Base-by-base conservation (phyloP, 805 yeast species). In the Geotrichum ghanense region DNA sequence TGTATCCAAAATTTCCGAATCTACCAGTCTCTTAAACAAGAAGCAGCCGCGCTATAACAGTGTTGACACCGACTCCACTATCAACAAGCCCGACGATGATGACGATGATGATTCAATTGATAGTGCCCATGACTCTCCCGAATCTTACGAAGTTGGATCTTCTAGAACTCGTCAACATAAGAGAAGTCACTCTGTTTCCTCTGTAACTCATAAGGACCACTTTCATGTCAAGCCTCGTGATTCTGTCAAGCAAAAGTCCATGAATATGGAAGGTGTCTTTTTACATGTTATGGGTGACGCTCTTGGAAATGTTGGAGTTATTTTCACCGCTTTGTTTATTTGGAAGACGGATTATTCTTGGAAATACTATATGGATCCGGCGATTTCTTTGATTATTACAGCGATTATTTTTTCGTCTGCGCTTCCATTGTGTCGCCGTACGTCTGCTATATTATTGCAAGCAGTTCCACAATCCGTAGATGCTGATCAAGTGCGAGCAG, bases 241-340 rank as follows among this genome's bases (percentile, higher is more conserved):
- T 21, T 44, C 26, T 37, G 48, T 45, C 45, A 39, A 69, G 50
- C 56, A 64, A 25, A 78, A 75, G 59, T 84, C 95, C n/a, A 70
- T 90, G 69, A 90, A 92, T 65, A 90, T 90, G 97, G 89, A 86
- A 57, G 98, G 98, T 52, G 97, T 90, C 2, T 92, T 86, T 60
- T 71, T 90, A 59, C 98, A 90, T 60, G 98, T 92, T 10, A 52
- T 92, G 55, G 97, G 97, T 41, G 98, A 90, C 65, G 97, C 97
- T 1, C 70, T 90, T 48, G 97, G 98, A 52, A 90, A 90, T 61
- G 68, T 90, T 46, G 97, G 97, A 53, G 98, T 90, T 45, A 92
- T 90, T 48, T 63, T 74, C 3, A 81, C 96, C 1, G 98, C 97
- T 2, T 52, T 90, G 27, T 82, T 90, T 57, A 90, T 90, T 57